A percentile compares a stretch with the other conserved stretches of the same genome.
Evolutionary conservation across 768 basidiomycete genomes (phyloP).

Genomic region (Panus rudis): DNA sequence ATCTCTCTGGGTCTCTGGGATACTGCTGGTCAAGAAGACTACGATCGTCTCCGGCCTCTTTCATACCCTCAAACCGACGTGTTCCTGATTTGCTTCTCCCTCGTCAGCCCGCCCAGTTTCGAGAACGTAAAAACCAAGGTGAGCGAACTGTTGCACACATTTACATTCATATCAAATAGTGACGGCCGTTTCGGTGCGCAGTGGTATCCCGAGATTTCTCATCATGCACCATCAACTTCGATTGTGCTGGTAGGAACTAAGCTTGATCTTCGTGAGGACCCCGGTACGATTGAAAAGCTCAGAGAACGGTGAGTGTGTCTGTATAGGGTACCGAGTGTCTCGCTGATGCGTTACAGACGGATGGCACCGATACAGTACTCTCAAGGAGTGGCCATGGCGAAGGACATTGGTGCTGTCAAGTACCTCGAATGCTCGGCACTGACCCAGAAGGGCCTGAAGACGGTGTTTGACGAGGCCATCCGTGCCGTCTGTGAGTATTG

Average conservation of each 20-base stretch:
- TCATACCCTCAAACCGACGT: constrained; percentile 99
- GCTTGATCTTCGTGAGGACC: constrained; percentile 95
- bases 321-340: constrained; percentile 3
- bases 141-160: constrained; percentile 21
- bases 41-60: constrained; percentile 93
- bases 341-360: constrained; percentile 43
- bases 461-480: constrained; percentile 98
- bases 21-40: constrained; percentile 99
- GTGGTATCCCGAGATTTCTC: constrained; percentile 97
- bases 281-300: constrained; percentile 84
- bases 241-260: constrained; percentile 96
- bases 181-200: constrained; percentile 23
- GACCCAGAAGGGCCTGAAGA: constrained; percentile 98
- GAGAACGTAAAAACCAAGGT: constrained; percentile 99
- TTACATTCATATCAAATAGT: not conserved
- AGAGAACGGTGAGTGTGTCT: constrained; percentile 64
- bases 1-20: constrained; percentile 99
- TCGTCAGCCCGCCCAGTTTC: constrained; percentile 96
- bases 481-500: constrained; percentile 80
- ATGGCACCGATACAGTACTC: constrained; percentile 93
- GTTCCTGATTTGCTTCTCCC: constrained; percentile 97
- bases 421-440: constrained; percentile 94
- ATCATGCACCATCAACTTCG: constrained; percentile 93
- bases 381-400: constrained; percentile 85
- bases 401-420: constrained; percentile 93